Percentiles rank a stretch among this genome's conserved stretches.
Evolutionary conservation across 345 rosid genomes (phyloP).

Genomic region (Lenwebbia sp.): DNA sequence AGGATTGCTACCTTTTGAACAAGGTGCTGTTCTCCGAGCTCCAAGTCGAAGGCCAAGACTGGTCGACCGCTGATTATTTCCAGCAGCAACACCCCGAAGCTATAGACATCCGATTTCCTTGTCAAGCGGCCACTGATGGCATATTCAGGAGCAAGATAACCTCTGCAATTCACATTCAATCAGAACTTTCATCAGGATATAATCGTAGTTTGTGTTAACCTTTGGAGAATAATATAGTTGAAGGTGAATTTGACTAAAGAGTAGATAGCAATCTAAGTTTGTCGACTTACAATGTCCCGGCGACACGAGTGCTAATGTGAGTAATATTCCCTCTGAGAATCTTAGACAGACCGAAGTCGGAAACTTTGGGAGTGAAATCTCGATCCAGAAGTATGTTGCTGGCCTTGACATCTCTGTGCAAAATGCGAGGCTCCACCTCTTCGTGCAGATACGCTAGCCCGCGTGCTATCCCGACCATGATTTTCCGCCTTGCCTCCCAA

Average conservation of each 20-base stretch:
- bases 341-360: conserved; percentile 60
- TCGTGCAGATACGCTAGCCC: conserved; percentile 52
- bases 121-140: conserved; percentile 38
- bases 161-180: conserved; percentile 14
- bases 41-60: conserved; percentile 24
- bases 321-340: conserved; percentile 20
- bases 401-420: conserved; percentile 60
- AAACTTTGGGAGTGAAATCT: conserved; percentile 36
- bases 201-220: neutral
- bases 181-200: neutral
- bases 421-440: conserved; percentile 32
- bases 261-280: neutral
- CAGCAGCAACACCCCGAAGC: conserved; percentile 47
- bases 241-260: neutral
- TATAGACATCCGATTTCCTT: conserved; percentile 46
- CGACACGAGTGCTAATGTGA: conserved; percentile 51
- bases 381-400: conserved; percentile 45
- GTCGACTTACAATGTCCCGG: conserved; percentile 39
- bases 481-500: conserved; percentile 32
- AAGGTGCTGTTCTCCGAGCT: conserved; percentile 37
- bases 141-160: conserved; percentile 56
- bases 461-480: conserved; percentile 39
- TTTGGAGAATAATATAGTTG: neutral
- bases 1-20: conserved; percentile 35
- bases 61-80: conserved; percentile 43